Conservation (phyloP, 148 eudicot genomes). For the Hydrangea macrophylla region DNA sequence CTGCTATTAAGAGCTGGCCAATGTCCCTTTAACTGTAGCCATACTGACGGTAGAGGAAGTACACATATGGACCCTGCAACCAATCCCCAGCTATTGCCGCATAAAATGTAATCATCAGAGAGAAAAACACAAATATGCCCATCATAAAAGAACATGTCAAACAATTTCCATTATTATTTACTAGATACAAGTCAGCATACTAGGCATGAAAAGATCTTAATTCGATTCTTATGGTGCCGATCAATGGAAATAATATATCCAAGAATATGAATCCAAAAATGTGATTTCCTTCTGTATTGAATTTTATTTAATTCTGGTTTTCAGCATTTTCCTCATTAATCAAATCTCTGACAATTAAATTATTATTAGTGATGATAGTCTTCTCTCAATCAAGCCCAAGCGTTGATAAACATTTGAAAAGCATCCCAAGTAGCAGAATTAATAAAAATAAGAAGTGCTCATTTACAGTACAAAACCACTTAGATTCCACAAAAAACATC, state of each 20-base stretch:
- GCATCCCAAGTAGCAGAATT: neutral
- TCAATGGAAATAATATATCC: neutral
- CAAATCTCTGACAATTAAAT: too few species aligned
- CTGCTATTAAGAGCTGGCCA: conserved; percentile 97
- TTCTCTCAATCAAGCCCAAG: too few species aligned
- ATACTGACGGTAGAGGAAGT: conserved; percentile 79
- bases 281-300: neutral
- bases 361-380: too few species aligned
- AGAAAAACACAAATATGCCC: neutral
- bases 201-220: neutral
- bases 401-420: neutral
- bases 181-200: neutral
- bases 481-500: neutral
- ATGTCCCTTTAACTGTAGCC: conserved; percentile 91
- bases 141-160: neutral
- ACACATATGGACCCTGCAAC: conserved; percentile 98
- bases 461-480: too few species aligned
- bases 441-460: neutral
- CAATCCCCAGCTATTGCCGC: conserved; percentile 91
- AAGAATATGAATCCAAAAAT: neutral
- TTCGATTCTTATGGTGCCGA: neutral
- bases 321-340: neutral
- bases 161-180: neutral
- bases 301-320: neutral
- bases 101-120: conserved; percentile 25